Evolutionary conservation across 1,284 basidiomycete genomes (phyloP), one percentile per base, ranked within the genome.

Genomic region (Ustilago crameri): DNA sequence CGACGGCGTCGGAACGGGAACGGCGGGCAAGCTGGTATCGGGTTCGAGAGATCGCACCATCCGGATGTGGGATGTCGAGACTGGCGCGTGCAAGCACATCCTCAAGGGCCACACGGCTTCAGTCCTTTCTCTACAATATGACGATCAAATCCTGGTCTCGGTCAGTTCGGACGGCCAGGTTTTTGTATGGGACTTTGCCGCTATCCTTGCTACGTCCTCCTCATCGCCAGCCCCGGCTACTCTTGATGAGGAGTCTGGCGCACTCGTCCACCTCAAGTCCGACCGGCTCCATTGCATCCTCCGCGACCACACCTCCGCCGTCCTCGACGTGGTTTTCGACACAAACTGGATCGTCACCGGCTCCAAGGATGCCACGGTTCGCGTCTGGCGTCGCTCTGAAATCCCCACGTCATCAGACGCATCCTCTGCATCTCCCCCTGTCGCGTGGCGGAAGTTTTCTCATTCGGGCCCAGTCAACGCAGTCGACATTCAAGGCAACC

Each of bases 71-170:
- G 76, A 79, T 50, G 66, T 54, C 2, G 65, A 70, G 24, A 72
- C 62, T 24, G 62, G 65, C 17, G 18, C 51, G 9, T 76, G 74
- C 49, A 51, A 62, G 40, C 58, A 65, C 40, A 68, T 75, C 9
- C 48, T 79, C 4, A 49, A 54, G n/a, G 78, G 75, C 2, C 76
- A 79, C 40, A 42, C 49, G 3, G 76, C 64, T 1, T 74, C 71
- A 26, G 78, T 78, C 30, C 59, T 78, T 10, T 76, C 68, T 9
- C 46, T 79, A 42, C 65, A 75, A 56, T 78, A 75, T 55, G 77
- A 79, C 30, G 74, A 76, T 7, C 40, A 57, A 50, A 60, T 74
- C n/a, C 48, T 79, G 4, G 65, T 79, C 3, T 70, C 51, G n/a
- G 77, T 71, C 14, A 72, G 70, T 34, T 78, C 75, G 38, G 77